Percentiles rank a stretch among this genome's conserved stretches.
These are phyloP conservation scores for Phytophthora fragariae DNA, from an alignment of 352 stramenopile genomes.

Conservation along the genomic window DNA sequence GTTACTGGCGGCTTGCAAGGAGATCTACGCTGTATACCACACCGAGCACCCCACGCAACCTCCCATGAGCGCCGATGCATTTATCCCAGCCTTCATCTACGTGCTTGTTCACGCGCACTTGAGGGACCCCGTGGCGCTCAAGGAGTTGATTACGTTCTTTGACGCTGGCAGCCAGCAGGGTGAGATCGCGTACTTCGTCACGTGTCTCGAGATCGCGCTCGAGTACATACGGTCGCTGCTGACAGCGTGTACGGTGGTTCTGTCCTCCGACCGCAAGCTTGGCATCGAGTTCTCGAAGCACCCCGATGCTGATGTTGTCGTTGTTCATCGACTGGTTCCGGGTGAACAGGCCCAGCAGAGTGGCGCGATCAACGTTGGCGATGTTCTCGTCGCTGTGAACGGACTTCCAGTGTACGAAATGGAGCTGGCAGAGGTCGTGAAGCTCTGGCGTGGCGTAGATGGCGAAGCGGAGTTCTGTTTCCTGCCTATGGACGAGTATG, in stretches of 20 bases:
- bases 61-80: constrained; percentile 89
- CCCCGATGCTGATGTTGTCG: constrained; percentile 51
- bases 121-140: constrained; percentile 73
- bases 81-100: constrained; percentile 91
- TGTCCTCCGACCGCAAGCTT: constrained; percentile 72
- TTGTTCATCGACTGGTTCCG: constrained; percentile 64
- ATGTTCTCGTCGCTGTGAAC: constrained; percentile 86
- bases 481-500: constrained; percentile 78
- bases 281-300: constrained; percentile 83
- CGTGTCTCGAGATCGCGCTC: constrained; percentile 87
- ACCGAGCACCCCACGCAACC: constrained; percentile 69
- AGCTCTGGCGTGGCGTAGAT: constrained; percentile 73
- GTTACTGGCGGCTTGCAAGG: constrained; percentile 77
- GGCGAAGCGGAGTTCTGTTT: constrained; percentile 85
- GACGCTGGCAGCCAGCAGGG: constrained; percentile 70
- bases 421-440: constrained; percentile 76
- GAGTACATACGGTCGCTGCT: constrained; percentile 89
- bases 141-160: constrained; percentile 86
- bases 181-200: constrained; percentile 89
- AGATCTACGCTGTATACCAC: constrained; percentile 86
- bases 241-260: constrained; percentile 81
- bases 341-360: constrained; percentile 76
- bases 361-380: constrained; percentile 59
- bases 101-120: constrained; percentile 82
- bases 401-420: constrained; percentile 85